These are phyloP conservation scores for Diaporthe vaccinii DNA, from an alignment of 2,329 filamentous ascomycete species.

Conservation along the genomic window DNA sequence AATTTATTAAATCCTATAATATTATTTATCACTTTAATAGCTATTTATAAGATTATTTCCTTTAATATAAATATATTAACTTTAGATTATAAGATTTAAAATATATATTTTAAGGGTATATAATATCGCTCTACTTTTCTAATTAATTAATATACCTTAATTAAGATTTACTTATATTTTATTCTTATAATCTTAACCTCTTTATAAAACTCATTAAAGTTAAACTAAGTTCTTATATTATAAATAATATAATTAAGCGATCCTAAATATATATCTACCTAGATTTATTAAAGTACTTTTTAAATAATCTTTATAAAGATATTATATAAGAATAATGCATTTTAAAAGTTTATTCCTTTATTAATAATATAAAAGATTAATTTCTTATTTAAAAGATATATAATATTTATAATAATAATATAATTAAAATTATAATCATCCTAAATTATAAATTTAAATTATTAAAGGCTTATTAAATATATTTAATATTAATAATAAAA, in stretches of 20 bases:
- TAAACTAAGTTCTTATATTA: background rate
- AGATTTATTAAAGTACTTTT: background rate
- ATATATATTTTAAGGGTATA: background rate
- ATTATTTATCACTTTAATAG: background rate
- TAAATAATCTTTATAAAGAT: background rate
- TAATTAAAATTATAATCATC: background rate
- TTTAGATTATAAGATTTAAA: background rate
- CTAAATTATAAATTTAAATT: background rate
- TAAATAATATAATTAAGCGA: background rate
- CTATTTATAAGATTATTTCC: background rate
- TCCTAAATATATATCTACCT: background rate
- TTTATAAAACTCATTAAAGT: background rate
- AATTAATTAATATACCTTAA: conserved; percentile 3
- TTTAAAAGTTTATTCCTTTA: background rate
- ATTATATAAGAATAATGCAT: background rate
- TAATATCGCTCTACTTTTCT: background rate
- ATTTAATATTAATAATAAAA: too few species aligned
- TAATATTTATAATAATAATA: background rate
- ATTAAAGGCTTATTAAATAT: too few species aligned
- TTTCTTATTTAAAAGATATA: background rate
- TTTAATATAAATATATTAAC: background rate
- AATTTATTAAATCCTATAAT: background rate
- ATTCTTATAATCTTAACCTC: background rate
- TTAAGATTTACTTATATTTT: background rate
- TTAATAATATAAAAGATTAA: background rate